phyloP scores from a whole-genome alignment of 129 eudicot species.

The Flaveria linearis region DNA sequence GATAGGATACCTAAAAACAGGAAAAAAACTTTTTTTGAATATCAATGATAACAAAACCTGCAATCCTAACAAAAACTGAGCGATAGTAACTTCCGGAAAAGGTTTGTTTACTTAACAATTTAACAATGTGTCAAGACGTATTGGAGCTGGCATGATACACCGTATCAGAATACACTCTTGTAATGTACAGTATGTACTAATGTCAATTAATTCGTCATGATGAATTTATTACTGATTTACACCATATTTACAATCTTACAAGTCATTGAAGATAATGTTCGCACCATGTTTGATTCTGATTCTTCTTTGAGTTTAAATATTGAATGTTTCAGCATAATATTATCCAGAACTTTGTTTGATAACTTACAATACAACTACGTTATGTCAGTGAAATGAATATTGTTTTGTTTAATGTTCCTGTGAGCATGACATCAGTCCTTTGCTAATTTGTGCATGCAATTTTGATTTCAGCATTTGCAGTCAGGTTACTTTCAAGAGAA shows the following conservation, averaged over 20 bases:
- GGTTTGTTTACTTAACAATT: background rate
- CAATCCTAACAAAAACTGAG: conserved; percentile 1
- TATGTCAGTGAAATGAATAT: background rate
- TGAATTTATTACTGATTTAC: background rate
- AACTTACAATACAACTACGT: background rate
- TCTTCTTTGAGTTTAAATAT: background rate
- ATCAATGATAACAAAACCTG: background rate
- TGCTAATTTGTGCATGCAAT: conserved; percentile 17
- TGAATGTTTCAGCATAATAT: background rate
- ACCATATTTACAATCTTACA: background rate
- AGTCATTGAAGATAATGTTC: background rate
- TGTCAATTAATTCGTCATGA: background rate
- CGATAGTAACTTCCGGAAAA: background rate
- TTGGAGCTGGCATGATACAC: background rate
- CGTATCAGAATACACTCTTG: conserved; percentile 1
- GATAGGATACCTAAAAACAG: background rate
- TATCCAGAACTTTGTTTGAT: background rate
- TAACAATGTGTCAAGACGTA: background rate
- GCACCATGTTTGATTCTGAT: background rate
- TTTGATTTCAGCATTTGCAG: conserved; percentile 63
- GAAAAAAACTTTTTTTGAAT: background rate
- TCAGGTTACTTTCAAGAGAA: conserved; percentile 46
- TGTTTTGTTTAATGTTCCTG: background rate
- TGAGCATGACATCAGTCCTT: background rate
- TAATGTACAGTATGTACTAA: background rate